Percentiles rank a stretch among this genome's conserved stretches.
Conservation (phyloP, 192 early-diverging fungal genomes). For the Backusella parvicylindrica region DNA sequence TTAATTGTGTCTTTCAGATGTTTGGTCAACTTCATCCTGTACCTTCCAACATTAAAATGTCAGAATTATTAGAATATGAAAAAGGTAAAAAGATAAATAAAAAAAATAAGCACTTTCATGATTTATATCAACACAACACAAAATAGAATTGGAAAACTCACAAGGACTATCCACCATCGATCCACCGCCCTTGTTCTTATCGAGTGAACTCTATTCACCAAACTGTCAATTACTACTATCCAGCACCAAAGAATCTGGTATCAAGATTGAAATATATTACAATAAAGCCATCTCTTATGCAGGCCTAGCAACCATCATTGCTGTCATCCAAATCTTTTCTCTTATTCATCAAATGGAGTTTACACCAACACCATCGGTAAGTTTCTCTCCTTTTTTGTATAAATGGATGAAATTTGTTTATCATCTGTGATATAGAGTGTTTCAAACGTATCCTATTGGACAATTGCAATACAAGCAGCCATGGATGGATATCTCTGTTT, state of each 20-base stretch:
- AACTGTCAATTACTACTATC: constrained; percentile 40
- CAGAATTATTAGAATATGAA: constrained; percentile 44
- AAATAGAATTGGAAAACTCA: constrained; percentile 44
- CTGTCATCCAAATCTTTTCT: constrained; percentile 39
- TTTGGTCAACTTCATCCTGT: constrained; percentile 48
- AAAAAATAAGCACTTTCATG: background rate
- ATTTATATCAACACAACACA: background rate
- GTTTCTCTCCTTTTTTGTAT: too few species aligned
- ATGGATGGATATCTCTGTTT: constrained; percentile 65
- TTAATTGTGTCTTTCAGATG: constrained; percentile 41
- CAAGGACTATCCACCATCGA: constrained; percentile 46
- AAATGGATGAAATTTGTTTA: too few species aligned
- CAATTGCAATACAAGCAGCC: constrained; percentile 57
- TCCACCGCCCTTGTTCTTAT: constrained; percentile 36
- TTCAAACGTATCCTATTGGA: constrained; percentile 64
- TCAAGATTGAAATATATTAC: constrained; percentile 51
- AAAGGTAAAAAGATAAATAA: too few species aligned
- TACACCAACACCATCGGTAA: constrained; percentile 64
- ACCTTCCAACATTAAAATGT: constrained; percentile 29
- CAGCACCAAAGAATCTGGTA: constrained; percentile 34
- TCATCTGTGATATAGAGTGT: too few species aligned
- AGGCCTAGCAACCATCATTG: constrained; percentile 37
- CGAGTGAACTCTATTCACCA: constrained; percentile 43
- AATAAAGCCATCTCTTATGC: constrained; percentile 50
- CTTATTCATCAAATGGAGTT: constrained; percentile 62